Conservation (phyloP, 164 flowering plant genomes). For the Sedum album region DNA sequence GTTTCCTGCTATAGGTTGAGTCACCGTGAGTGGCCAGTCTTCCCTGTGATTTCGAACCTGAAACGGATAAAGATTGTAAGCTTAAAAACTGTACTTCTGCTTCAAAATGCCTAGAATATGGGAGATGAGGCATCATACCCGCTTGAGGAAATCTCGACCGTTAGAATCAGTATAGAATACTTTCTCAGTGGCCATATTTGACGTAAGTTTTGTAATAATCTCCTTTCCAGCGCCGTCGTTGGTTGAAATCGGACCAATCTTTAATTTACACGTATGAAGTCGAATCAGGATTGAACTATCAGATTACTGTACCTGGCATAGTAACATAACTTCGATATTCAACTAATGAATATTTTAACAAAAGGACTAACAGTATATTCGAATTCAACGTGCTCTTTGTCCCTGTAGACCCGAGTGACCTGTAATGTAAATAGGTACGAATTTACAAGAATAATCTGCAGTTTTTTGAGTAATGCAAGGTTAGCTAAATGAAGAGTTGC, state of each 20-base stretch:
- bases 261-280: conserved; percentile 14
- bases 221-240: conserved; percentile 77
- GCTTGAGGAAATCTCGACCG: conserved; percentile 77
- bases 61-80: conserved; percentile 3
- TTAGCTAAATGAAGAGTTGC: too few relatives aligned
- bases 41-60: conserved; percentile 74
- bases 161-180: conserved; percentile 82
- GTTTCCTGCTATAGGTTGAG: conserved; percentile 83
- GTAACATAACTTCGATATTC: background rate
- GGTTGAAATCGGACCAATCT: conserved; percentile 80
- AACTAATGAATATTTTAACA: conserved; percentile 22
- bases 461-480: too few relatives aligned
- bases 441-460: too few relatives aligned
- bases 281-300: background rate
- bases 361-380: conserved; percentile 56
- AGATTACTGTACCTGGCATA: background rate
- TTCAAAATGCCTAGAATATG: too few relatives aligned
- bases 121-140: conserved; percentile 37
- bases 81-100: too few relatives aligned
- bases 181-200: conserved; percentile 66
- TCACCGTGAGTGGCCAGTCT: conserved; percentile 69
- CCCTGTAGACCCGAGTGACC: conserved; percentile 77
- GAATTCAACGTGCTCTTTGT: conserved; percentile 78
- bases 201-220: conserved; percentile 57
- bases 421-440: conserved; percentile 16